Conservation (phyloP, 1,284 basidiomycete species). For the Apiotrichum domesticum region DNA sequence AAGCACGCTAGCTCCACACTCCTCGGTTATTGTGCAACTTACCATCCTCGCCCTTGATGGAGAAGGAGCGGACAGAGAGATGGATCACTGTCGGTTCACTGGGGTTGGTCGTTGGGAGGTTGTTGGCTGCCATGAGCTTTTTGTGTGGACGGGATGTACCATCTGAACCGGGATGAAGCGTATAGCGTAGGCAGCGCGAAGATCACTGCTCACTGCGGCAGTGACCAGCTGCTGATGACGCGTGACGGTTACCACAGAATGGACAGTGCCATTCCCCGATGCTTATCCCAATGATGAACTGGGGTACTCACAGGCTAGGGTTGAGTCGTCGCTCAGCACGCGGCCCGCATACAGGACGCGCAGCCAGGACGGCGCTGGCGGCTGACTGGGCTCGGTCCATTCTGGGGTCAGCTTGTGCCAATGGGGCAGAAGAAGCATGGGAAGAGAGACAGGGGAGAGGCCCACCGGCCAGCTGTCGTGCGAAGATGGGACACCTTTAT, state of each 20-base stretch:
- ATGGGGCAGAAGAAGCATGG: too few species aligned
- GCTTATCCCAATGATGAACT: too few species aligned
- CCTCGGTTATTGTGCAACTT: constrained; percentile 4
- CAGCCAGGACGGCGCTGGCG: constrained; percentile 69
- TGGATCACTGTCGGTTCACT: constrained; percentile 65
- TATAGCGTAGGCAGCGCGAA: too few species aligned
- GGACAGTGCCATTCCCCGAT: too few species aligned
- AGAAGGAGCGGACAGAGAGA: constrained; percentile 64
- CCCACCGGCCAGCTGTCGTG: too few species aligned
- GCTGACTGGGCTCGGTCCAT: constrained; percentile 63
- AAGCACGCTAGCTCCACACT: too few species aligned
- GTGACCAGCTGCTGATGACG: too few species aligned
- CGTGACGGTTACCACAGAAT: too few species aligned
- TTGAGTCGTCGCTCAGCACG: constrained; percentile 76
- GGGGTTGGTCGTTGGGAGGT: constrained; percentile 37
- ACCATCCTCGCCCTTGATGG: constrained; percentile 37
- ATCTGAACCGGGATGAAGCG: too few species aligned
- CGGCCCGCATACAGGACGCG: constrained; percentile 74
- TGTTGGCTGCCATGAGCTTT: constrained; percentile 25
- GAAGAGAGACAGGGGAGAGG: too few species aligned
- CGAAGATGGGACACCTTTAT: too few species aligned
- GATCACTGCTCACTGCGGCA: too few species aligned
- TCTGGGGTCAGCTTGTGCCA: constrained; percentile 48
- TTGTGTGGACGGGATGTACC: neutral
- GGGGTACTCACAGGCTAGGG: constrained; percentile 57